Conservation (phyloP, 2,329 filamentous ascomycete species). For the Kalmusia sp. region DNA sequence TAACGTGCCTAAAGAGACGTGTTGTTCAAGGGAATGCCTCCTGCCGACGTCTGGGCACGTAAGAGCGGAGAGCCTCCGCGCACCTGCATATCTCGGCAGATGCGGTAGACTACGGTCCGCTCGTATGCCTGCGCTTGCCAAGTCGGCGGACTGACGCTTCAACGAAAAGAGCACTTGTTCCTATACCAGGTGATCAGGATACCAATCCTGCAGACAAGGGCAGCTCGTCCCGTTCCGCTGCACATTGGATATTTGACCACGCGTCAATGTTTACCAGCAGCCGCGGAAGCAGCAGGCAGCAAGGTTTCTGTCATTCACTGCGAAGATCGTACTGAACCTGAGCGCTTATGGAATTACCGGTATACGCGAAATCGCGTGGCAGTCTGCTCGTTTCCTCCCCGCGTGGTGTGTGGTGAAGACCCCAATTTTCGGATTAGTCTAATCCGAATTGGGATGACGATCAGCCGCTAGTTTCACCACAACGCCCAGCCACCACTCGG, state of each 20-base stretch:
- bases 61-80: conserved; percentile 5
- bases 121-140: neutral
- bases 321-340: neutral
- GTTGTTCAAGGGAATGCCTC: neutral
- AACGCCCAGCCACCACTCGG: neutral
- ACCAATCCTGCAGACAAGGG: neutral
- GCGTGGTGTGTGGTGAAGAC: neutral
- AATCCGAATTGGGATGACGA: neutral
- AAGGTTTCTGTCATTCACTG: neutral
- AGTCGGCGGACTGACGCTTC: neutral
- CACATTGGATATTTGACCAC: neutral
- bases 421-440: neutral
- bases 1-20: neutral
- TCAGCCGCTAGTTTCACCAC: neutral
- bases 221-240: neutral
- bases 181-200: neutral
- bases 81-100: too few species aligned
- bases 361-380: neutral
- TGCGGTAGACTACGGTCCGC: neutral
- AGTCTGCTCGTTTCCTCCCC: neutral
- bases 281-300: neutral
- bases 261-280: neutral
- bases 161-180: neutral
- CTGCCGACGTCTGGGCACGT: neutral
- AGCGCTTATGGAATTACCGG: neutral